Conservation (phyloP, 2,329 filamentous ascomycete species). For the Parastagonospora nodorum region DNA sequence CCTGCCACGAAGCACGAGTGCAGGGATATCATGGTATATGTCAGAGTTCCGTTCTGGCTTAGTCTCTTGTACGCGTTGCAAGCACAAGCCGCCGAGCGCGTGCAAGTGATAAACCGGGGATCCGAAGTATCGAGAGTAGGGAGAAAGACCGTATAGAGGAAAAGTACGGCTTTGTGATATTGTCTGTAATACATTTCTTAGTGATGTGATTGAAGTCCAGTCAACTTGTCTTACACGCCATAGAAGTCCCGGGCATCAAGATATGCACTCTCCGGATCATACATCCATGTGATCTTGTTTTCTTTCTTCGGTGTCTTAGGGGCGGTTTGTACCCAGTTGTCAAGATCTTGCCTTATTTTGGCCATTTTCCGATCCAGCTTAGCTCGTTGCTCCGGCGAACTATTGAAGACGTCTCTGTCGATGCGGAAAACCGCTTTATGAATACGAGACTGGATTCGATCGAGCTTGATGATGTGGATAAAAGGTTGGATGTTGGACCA, state of each 20-base stretch:
- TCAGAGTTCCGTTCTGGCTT: constrained; percentile 30
- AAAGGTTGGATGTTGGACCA: constrained; percentile 34
- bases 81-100: constrained; percentile 28
- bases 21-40: constrained; percentile 33
- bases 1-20: constrained; percentile 36
- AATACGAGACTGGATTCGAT: constrained; percentile 30
- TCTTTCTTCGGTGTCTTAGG: constrained; percentile 25
- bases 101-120: constrained; percentile 26
- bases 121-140: constrained; percentile 24
- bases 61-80: constrained; percentile 31
- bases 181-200: constrained; percentile 2
- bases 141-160: constrained; percentile 28
- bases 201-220: too few relatives aligned
- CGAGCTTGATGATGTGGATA: constrained; percentile 33
- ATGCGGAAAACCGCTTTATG: constrained; percentile 34
- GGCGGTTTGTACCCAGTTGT: constrained; percentile 22
- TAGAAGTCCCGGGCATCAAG: constrained; percentile 33
- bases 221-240: constrained; percentile 4
- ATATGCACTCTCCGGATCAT: constrained; percentile 27
- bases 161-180: constrained; percentile 34
- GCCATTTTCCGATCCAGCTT: constrained; percentile 27
- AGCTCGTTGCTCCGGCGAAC: constrained; percentile 16
- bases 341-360: constrained; percentile 21
- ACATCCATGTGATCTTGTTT: constrained; percentile 33
- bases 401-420: constrained; percentile 19